A percentile compares a stretch with the other conserved stretches of the same genome.
Evolutionary conservation across 2,329 filamentous ascomycete genomes (phyloP).

Genomic region (Cladosporium sp.): DNA sequence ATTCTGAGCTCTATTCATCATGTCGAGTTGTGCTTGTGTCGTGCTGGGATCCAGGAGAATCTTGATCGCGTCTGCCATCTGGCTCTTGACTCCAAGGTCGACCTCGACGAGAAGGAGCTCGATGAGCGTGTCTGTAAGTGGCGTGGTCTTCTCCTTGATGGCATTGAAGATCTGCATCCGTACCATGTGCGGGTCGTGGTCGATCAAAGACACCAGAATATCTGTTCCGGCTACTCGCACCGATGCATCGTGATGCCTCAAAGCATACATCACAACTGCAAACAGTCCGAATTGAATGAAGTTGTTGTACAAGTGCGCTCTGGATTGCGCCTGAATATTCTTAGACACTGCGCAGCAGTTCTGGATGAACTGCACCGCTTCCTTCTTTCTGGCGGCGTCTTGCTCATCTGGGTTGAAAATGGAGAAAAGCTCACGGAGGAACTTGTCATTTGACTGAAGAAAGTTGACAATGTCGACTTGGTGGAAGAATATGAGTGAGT

Average conservation of each 20-base stretch:
- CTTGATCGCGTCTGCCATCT: constrained; percentile 93
- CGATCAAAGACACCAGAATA: constrained; percentile 87
- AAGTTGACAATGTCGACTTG: constrained; percentile 97
- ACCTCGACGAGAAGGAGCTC: constrained; percentile 87
- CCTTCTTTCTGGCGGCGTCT: constrained; percentile 69
- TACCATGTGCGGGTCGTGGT: constrained; percentile 93
- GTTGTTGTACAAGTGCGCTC: constrained; percentile 81
- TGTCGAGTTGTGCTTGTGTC: constrained; percentile 57
- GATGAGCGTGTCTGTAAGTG: constrained; percentile 87
- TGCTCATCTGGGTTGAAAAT: constrained; percentile 70
- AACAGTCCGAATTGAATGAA: constrained; percentile 86
- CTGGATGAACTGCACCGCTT: constrained; percentile 93
- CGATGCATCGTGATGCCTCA: constrained; percentile 77
- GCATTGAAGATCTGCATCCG: constrained; percentile 89
- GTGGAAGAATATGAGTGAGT: constrained; percentile 98
- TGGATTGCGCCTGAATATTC: constrained; percentile 78
- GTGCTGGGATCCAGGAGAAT: constrained; percentile 76
- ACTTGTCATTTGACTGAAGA: constrained; percentile 74
- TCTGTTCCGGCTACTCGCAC: constrained; percentile 92
- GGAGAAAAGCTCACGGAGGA: constrained; percentile 80
- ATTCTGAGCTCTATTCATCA: constrained; percentile 50
- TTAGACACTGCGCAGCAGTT: constrained; percentile 94
- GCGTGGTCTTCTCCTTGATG: constrained; percentile 78
- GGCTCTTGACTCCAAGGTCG: constrained; percentile 90
- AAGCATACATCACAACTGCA: constrained; percentile 84